phyloP scores from a whole-genome alignment of 208 protist species.

The Leishmania arabica region DNA sequence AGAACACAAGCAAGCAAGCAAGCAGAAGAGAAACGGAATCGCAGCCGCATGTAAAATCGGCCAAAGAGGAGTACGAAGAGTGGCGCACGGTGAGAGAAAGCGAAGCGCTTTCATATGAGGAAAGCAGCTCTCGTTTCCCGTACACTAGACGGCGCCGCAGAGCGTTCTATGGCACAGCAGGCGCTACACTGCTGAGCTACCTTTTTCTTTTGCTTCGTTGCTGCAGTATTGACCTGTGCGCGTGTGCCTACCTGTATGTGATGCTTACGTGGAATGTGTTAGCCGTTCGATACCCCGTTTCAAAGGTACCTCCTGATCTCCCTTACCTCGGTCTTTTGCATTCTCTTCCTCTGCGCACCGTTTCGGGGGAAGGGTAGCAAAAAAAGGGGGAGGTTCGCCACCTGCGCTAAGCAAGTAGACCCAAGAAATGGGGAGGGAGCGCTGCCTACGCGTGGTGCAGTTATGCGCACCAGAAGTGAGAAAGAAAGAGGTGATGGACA shows the following conservation, averaged over 20 bases:
- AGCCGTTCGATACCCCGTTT: not conserved
- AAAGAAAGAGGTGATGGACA: not conserved
- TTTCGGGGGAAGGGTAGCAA: not conserved
- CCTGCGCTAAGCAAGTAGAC: not conserved
- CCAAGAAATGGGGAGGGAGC: not conserved
- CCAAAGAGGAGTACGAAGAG: not conserved
- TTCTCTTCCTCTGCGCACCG: not conserved
- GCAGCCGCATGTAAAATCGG: not conserved
- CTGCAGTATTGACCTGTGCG: not conserved
- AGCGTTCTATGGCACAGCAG: not conserved
- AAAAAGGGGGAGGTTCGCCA: not conserved
- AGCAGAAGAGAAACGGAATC: not conserved
- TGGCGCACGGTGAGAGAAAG: not conserved
- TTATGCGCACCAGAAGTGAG: not conserved
- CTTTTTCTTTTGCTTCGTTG: constrained; percentile 2
- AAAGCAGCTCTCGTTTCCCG: not conserved
- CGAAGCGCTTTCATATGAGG: not conserved
- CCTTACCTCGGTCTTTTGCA: not conserved
- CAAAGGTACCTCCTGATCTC: not conserved
- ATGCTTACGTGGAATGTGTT: no score
- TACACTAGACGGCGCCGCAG: not conserved
- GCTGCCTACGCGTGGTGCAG: not conserved
- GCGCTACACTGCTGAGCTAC: not conserved
- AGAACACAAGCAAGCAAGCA: not conserved
- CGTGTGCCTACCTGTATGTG: not conserved